Conservation (phyloP, 2,329 filamentous ascomycete genomes). For the Nigrospora osmanthi region DNA sequence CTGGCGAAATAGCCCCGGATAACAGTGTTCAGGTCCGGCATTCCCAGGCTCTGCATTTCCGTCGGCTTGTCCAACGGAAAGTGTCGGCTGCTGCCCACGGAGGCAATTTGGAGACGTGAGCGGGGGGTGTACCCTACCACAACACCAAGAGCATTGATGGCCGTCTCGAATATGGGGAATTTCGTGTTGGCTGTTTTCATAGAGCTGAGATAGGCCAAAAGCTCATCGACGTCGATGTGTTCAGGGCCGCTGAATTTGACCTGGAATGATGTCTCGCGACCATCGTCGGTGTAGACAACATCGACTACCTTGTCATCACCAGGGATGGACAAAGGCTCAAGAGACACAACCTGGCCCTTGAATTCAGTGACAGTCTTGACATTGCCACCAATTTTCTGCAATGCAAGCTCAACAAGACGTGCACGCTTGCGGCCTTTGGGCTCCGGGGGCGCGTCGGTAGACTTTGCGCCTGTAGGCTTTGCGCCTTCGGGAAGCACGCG, state of each 20-base stretch:
- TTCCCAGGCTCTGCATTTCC: slow-evolving; percentile 17
- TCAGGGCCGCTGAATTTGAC: slow-evolving; percentile 33
- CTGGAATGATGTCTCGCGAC: slow-evolving; percentile 25
- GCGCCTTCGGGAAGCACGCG: slow-evolving; percentile 4
- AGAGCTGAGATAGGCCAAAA: slow-evolving; percentile 36
- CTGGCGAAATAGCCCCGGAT: slow-evolving; percentile 50
- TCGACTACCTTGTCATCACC: slow-evolving; percentile 19
- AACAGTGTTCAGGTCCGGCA: slow-evolving; percentile 26
- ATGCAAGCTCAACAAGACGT: slow-evolving; percentile 28
- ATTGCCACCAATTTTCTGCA: slow-evolving; percentile 24
- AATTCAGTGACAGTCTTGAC: slow-evolving; percentile 38
- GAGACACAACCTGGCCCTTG: slow-evolving; percentile 38
- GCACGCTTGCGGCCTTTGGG: slow-evolving; percentile 36
- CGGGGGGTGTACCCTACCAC: slow-evolving; percentile 39
- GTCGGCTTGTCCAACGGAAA: slow-evolving; percentile 31
- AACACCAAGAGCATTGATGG: slow-evolving; percentile 43
- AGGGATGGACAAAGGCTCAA: slow-evolving; percentile 27
- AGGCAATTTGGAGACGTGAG: slow-evolving; percentile 23
- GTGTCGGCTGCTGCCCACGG: slow-evolving; percentile 39
- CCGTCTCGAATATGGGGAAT: slow-evolving; percentile 41
- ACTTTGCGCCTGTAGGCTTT: background rate
- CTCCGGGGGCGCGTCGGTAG: background rate
- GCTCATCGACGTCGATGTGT: slow-evolving; percentile 26
- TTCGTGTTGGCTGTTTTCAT: slow-evolving; percentile 25
- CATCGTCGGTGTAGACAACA: slow-evolving; percentile 26